These are phyloP conservation scores for Celoporthe dispersa DNA, from an alignment of 2,329 filamentous ascomycete species.

Conservation along the genomic window DNA sequence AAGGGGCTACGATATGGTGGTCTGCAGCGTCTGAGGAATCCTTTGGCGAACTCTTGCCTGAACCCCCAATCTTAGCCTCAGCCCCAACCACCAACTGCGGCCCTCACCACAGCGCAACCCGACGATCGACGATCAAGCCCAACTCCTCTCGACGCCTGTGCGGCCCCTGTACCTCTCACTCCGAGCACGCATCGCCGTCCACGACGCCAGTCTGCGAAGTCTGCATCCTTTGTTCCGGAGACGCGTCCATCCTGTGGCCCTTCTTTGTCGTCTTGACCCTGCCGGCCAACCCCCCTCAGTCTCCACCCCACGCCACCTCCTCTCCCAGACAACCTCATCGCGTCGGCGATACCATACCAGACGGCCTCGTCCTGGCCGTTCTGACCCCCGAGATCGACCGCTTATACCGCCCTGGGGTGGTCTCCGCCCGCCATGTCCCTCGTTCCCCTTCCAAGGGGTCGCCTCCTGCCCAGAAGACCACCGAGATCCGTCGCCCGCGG, in stretches of 20 bases:
- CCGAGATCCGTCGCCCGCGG: slow-evolving; percentile 39
- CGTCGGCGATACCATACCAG: background rate
- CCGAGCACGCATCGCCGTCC: background rate
- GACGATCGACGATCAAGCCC: slow-evolving; percentile 6
- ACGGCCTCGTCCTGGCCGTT: background rate
- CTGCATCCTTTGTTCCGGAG: slow-evolving; percentile 1
- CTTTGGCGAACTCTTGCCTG: slow-evolving; percentile 9
- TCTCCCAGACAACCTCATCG: background rate
- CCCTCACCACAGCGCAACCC: background rate
- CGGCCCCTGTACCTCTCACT: background rate
- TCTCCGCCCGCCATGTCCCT: slow-evolving; percentile 22
- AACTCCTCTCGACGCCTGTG: slow-evolving; percentile 1
- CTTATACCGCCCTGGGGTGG: slow-evolving; percentile 5
- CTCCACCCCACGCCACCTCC: background rate
- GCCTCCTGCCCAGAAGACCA: slow-evolving; percentile 33
- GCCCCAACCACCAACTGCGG: background rate
- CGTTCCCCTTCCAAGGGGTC: slow-evolving; percentile 25
- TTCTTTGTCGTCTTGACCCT: slow-evolving; percentile 2
- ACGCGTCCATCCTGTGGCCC: slow-evolving; percentile 9
- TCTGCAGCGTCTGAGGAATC: slow-evolving; percentile 12
- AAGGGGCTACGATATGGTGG: slow-evolving; percentile 14
- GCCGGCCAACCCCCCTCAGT: slow-evolving; percentile 1
- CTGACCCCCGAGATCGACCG: background rate
- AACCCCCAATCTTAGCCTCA: background rate
- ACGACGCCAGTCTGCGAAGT: background rate